Evolutionary conservation across 371 early-diverging fungal genomes (phyloP), one percentile per base, ranked within the genome.

Genomic region (Polyrhizophydium stewartii): DNA sequence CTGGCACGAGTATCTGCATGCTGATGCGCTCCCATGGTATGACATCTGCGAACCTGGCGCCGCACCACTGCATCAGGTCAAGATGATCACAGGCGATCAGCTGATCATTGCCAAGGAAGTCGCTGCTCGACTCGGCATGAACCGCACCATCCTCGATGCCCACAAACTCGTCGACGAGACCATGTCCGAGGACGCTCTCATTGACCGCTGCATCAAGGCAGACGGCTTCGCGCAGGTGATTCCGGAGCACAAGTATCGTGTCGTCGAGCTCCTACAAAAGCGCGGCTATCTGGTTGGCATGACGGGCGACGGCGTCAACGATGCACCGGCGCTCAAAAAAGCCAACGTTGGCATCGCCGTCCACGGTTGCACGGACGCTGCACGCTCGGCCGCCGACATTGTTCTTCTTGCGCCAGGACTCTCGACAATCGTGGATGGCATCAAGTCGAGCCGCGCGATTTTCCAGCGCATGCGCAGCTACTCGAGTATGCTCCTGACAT

Each of bases 381-480:
- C 94, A 35, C 88, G 95, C 32, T 88, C 91, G n/a, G 96, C 96
- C 32, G 89, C 94, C 45, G 96, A 96, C 73, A 94, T 96, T 74
- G 93, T 96, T 6, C 75, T 96, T 62, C 73, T 91, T 45, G 92
- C 90, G 30, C 86, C 91, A 17, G 93, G 94, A 55, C 82, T 95
- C 33, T 86, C 89, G 40, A 92, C 94, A 0, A 95, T 95, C 65
- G 87, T 89, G 51, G 90, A 92, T 68, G 94, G 93, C 56, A 81
- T 93, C 64, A 69, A 68, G 67, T 56, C 86, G 13, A 88, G 89
- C 46, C 89, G 94, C 59, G 90, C 90, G 37, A 94, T 94, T 64
- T 94, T 94, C 83, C 95, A 94, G 71, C 88, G 95, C 61, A 89
- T 94, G 84, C 88, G 92, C 32, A 87, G 88, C n/a, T 93, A 93